Conservation (phyloP, 2,329 filamentous ascomycete genomes). For the Nigrograna mackinnonii region DNA sequence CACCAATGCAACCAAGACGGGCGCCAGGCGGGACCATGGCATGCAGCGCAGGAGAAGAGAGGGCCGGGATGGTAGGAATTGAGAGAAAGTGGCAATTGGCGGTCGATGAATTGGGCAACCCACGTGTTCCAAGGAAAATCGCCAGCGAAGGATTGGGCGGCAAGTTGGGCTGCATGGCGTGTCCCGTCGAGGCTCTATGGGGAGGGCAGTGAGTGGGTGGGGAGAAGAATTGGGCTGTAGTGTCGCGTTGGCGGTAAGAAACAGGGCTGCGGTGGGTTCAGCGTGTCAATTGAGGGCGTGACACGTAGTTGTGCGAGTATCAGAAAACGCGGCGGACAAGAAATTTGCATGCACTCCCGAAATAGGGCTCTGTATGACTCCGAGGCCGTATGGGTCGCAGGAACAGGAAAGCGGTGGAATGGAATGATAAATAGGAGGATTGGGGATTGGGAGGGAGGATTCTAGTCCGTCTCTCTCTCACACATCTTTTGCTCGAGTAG, state of each 20-base stretch:
- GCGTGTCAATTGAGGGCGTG: slow-evolving; percentile 12
- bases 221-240: slow-evolving; percentile 10
- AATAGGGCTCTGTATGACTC: slow-evolving; percentile 10
- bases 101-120: too few relatives aligned
- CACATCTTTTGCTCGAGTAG: too few relatives aligned
- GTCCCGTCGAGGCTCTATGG: slow-evolving; percentile 16
- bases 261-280: not conserved
- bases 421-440: slow-evolving; percentile 20
- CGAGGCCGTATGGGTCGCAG: too few relatives aligned
- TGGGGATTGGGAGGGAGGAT: not conserved
- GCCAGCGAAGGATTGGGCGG: slow-evolving; percentile 15
- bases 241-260: slow-evolving; percentile 12
- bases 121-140: slow-evolving; percentile 19
- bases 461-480: too few relatives aligned
- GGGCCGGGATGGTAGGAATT: too few relatives aligned
- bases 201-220: slow-evolving; percentile 1
- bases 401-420: slow-evolving; percentile 14
- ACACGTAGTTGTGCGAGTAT: too few relatives aligned
- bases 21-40: slow-evolving; percentile 7
- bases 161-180: slow-evolving; percentile 26
- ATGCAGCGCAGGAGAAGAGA: slow-evolving; percentile 7
- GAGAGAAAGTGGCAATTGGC: too few relatives aligned
- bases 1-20: slow-evolving; percentile 13
- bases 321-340: slow-evolving; percentile 1
- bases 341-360: slow-evolving; percentile 1